Percentiles rank a stretch among this genome's conserved stretches.
These are phyloP conservation scores for Leucaena leucocephala DNA, from an alignment of 306 rosid species.

Conservation along the genomic window DNA sequence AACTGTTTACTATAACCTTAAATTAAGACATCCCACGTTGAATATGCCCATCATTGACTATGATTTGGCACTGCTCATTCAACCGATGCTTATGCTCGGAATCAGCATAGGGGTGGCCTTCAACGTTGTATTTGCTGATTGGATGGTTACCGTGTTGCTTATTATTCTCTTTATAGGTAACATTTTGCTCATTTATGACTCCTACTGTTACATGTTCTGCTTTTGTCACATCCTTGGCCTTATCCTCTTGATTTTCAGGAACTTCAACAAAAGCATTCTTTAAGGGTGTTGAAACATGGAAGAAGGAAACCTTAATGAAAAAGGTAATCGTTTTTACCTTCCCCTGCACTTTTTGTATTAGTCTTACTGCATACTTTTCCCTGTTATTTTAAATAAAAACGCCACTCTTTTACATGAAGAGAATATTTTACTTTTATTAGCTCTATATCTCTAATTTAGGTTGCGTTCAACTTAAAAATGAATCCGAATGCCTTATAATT, in stretches of 20 bases:
- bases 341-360: background rate
- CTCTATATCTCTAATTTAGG: background rate
- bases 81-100: constrained; percentile 97
- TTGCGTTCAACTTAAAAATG: background rate
- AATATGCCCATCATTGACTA: constrained; percentile 83
- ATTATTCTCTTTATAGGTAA: constrained; percentile 80
- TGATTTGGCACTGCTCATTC: constrained; percentile 85
- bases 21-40: constrained; percentile 72
- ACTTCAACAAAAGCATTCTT: constrained; percentile 86
- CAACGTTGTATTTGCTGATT: constrained; percentile 84
- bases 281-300: constrained; percentile 89
- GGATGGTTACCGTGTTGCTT: constrained; percentile 91
- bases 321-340: constrained; percentile 46
- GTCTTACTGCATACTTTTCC: constrained; percentile 13
- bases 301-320: constrained; percentile 84
- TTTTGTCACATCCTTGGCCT: background rate
- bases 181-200: background rate
- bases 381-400: background rate
- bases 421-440: background rate
- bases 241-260: constrained; percentile 47
- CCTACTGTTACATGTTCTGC: background rate
- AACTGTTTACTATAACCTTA: constrained; percentile 85
- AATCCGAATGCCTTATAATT: too few species aligned
- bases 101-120: constrained; percentile 90
- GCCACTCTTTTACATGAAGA: background rate